Evolutionary conservation across 352 stramenopile genomes (phyloP).

Genomic region (Phytophthora capsici): DNA sequence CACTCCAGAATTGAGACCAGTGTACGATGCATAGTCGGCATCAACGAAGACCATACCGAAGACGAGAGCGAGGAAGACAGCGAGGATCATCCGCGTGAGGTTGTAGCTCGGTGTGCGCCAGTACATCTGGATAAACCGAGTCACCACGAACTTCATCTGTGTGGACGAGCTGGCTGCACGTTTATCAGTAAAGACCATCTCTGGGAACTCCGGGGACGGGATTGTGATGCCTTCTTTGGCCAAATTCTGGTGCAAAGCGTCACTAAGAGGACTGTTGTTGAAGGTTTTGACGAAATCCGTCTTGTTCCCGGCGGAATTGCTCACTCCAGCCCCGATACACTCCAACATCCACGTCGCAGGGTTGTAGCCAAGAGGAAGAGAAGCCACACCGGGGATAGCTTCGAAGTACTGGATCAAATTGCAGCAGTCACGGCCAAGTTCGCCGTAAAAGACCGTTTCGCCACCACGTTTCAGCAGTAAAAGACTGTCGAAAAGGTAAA

Average conservation of each 20-base stretch:
- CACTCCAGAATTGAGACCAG: constrained; percentile 53
- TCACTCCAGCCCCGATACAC: constrained; percentile 58
- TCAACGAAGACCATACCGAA: constrained; percentile 56
- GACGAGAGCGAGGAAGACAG: constrained; percentile 42
- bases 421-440: constrained; percentile 37
- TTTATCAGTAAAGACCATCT: constrained; percentile 39
- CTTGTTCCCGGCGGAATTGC: constrained; percentile 15
- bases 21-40: constrained; percentile 21
- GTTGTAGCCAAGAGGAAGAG: constrained; percentile 64
- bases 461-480: constrained; percentile 40
- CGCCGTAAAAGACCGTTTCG: constrained; percentile 22
- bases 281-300: constrained; percentile 46
- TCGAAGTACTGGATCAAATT: constrained; percentile 58
- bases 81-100: constrained; percentile 40
- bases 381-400: constrained; percentile 33
- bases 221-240: constrained; percentile 35
- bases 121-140: constrained; percentile 35
- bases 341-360: constrained; percentile 91
- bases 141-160: constrained; percentile 35
- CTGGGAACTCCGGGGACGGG: constrained; percentile 28
- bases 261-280: constrained; percentile 34
- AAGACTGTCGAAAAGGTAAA: constrained; percentile 12
- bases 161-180: constrained; percentile 32
- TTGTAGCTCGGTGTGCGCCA: constrained; percentile 28
- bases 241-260: constrained; percentile 17